Percentiles rank a stretch among this genome's conserved stretches.
These are phyloP conservation scores for Chaetomium olivaceum DNA, from an alignment of 2,329 filamentous ascomycete species.

Conservation along the genomic window DNA sequence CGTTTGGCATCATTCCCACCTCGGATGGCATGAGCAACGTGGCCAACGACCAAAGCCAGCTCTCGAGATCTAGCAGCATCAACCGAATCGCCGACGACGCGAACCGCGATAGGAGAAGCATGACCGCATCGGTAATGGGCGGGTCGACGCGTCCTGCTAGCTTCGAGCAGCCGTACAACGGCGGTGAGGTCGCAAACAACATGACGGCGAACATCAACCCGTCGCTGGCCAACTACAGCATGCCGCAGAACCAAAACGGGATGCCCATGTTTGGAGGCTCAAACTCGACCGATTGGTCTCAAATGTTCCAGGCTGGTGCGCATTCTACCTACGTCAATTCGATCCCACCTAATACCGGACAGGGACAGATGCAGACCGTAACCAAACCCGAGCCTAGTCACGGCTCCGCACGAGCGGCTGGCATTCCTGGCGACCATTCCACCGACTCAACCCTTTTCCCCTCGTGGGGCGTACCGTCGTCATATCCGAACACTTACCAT, in stretches of 20 bases:
- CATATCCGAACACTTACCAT: slow-evolving; percentile 51
- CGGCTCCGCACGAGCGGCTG: slow-evolving; percentile 49
- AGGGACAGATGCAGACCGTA: slow-evolving; percentile 66
- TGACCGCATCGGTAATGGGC: slow-evolving; percentile 55
- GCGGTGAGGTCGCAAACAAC: slow-evolving; percentile 56
- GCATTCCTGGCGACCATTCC: slow-evolving; percentile 47
- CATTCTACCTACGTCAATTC: slow-evolving; percentile 65
- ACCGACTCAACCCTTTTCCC: slow-evolving; percentile 51
- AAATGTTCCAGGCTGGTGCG: slow-evolving; percentile 75
- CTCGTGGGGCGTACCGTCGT: slow-evolving; percentile 50
- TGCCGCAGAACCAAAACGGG: slow-evolving; percentile 63
- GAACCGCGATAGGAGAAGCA: slow-evolving; percentile 59
- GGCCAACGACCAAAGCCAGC: slow-evolving; percentile 61
- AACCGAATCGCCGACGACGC: slow-evolving; percentile 55
- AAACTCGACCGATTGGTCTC: slow-evolving; percentile 69
- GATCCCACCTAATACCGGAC: slow-evolving; percentile 60
- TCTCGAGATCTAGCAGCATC: slow-evolving; percentile 63
- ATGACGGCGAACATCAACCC: slow-evolving; percentile 64
- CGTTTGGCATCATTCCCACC: slow-evolving; percentile 48
- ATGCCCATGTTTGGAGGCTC: slow-evolving; percentile 64
- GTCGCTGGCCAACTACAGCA: slow-evolving; percentile 64
- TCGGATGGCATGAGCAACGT: slow-evolving; percentile 62
- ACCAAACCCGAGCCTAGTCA: slow-evolving; percentile 66
- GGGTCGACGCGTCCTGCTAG: slow-evolving; percentile 44
- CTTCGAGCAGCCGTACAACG: slow-evolving; percentile 58